Base-by-base conservation (phyloP, 441 rosid genomes). In the Gossypium trilobum region DNA sequence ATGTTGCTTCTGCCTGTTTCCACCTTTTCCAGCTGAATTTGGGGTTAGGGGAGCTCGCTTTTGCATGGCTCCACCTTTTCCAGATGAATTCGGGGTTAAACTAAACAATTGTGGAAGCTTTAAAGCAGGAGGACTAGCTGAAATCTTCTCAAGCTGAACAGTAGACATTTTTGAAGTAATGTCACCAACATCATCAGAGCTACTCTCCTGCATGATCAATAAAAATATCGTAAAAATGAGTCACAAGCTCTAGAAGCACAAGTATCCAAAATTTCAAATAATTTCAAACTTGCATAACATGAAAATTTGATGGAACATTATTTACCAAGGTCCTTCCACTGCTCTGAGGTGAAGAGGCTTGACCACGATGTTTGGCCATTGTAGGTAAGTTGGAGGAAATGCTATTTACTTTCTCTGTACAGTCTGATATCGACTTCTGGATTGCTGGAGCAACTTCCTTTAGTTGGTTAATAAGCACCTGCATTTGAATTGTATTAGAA, bases 381-480 rank as follows among this genome's bases (percentile, higher is more conserved):
- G 90, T 81, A 73, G 96, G 96, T 73, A 91, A 73, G 76, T 78
- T 85, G 58, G 95, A 87, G 74, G 98, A 86, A 80, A 90, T 82
- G 73, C 81, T 78, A 82, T 85, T 89, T 59, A 95, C 94, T 81
- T 85, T 84, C 85, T 90, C 96, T 27, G 91, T 86, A 77, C 92
- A 91, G 29, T 90, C 97, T 20, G 88, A 77, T 82, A 95, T 93
- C 54, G 99, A 95, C 57, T 85, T 84, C 77, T 95, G 95, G 77
- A 93, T 89, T 69, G 96, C 80, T 66, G 98, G 99, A 80, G 91
- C 87, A 77, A 90, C 98, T 72, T 95, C 97, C 85, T 91, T 95
- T 51, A 95, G 83, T 79, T 95, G 98, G 77, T 95, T 90, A 76
- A 91, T 88, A 69, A 93, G 97, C 84, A 93, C 99, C 99, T 95